Conservation (phyloP, 2,329 filamentous ascomycete genomes). For the Diaporthe batatas region DNA sequence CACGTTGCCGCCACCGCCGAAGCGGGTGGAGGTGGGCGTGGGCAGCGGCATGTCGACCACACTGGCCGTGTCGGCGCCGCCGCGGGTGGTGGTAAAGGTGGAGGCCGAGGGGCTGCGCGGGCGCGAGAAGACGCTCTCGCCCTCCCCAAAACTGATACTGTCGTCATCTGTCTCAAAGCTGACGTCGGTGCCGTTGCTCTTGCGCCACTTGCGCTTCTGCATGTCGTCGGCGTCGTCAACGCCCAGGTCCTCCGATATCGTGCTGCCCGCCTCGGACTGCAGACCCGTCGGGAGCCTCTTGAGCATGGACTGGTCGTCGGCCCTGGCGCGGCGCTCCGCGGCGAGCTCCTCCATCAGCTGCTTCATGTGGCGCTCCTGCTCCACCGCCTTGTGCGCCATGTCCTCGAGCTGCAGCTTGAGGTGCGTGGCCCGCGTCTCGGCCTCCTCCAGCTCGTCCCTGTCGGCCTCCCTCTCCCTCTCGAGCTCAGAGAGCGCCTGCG, state of each 20-base stretch:
- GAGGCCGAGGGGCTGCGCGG: slow-evolving; percentile 67
- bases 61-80: slow-evolving; percentile 41
- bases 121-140: slow-evolving; percentile 71
- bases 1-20: slow-evolving; percentile 30
- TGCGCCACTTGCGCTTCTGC: slow-evolving; percentile 50
- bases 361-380: slow-evolving; percentile 65
- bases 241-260: slow-evolving; percentile 65
- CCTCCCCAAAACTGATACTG: slow-evolving; percentile 51
- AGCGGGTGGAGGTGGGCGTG: slow-evolving; percentile 32
- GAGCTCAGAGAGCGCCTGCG: slow-evolving; percentile 63
- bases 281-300: slow-evolving; percentile 43
- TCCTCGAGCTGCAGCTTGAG: slow-evolving; percentile 72
- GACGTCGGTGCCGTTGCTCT: slow-evolving; percentile 54
- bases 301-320: slow-evolving; percentile 52
- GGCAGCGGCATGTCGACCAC: slow-evolving; percentile 42
- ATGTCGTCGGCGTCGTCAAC: slow-evolving; percentile 63
- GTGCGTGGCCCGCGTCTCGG: slow-evolving; percentile 64
- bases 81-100: slow-evolving; percentile 52
- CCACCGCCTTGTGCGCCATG: slow-evolving; percentile 66
- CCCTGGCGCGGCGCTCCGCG: slow-evolving; percentile 62
- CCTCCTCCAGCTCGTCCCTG: slow-evolving; percentile 68
- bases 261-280: slow-evolving; percentile 53
- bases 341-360: slow-evolving; percentile 60
- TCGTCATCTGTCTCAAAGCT: slow-evolving; percentile 68
- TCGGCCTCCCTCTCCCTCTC: slow-evolving; percentile 66